Evolutionary conservation across 108 stramenopile genomes (phyloP), one percentile per base, ranked within the genome.

Genomic region (Discostella stelligeroides): DNA sequence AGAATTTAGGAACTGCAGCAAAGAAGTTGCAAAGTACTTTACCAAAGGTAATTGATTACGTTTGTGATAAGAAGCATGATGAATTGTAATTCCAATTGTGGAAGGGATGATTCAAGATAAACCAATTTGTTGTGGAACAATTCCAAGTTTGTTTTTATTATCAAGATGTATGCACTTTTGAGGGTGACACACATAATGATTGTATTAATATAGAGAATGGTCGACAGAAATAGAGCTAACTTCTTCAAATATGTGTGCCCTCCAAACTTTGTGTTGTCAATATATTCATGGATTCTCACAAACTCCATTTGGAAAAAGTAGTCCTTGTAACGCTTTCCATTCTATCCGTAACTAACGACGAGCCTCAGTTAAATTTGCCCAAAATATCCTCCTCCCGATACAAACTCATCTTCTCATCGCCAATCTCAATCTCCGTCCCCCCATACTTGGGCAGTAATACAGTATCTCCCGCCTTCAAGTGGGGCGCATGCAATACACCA

Each of bases 381-480:
- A 98, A 90, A 85, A 98, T 96, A 76, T 98, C 98, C 10, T 94
- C 92, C 60, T 97, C 95, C 49, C 98, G 78, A 65, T 96, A 96
- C 72, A 98, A 81, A 60, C 85, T 88, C 56, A 92, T 68, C 87
- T 97, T 96, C 42, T 96, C 95, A 28, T 96, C 96, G 10, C 79
- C 91, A 66, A 97, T 77, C 51, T 86, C 91, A 28, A 98, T 83
- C 54, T 95, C 91, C 42, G 86, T 89, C 17, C 97, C 98, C 13
- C 98, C 98, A 84, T 97, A 98, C 87, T 97, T 96, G 14, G 98
- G 98, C 73, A 98, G 78, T 59, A 98, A 76, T 1, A 98, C 97
- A 53, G 54, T 83, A 76, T 97, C 98, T 37, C 98, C 98, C 7
- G 74, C 77, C 60, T 73, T 79, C 40, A 94, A 59, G 14, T 83